A percentile compares a stretch with the other conserved stretches of the same genome.
Conservation (phyloP, 768 basidiomycete genomes). For the Kwoniella sp. region DNA sequence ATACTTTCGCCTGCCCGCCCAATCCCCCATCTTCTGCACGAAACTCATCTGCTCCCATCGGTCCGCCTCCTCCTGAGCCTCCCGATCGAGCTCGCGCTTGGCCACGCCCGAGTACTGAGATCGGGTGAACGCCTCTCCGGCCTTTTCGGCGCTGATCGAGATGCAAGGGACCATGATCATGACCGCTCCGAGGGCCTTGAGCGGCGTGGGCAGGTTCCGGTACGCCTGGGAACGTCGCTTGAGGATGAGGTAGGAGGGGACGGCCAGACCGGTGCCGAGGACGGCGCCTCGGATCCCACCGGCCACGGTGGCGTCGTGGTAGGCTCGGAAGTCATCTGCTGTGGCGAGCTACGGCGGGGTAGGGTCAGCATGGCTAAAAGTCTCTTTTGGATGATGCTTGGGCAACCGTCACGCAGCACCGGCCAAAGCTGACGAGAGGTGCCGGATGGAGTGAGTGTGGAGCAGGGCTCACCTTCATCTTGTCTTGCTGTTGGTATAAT, state of each 20-base stretch:
- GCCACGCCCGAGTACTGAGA: constrained; percentile 41
- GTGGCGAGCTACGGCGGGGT: constrained; percentile 14
- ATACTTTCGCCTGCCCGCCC: constrained; percentile 42
- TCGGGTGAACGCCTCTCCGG: constrained; percentile 43
- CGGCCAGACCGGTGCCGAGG: constrained; percentile 27
- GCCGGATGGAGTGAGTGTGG: too few species aligned
- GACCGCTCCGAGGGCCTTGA: constrained; percentile 42
- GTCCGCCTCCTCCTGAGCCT: constrained; percentile 20
- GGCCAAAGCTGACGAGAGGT: too few species aligned
- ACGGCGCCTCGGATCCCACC: constrained; percentile 38
- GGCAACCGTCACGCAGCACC: too few species aligned
- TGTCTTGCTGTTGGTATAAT: too few species aligned
- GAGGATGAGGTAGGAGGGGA: constrained; percentile 31
- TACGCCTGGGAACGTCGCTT: constrained; percentile 21
- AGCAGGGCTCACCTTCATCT: constrained; percentile 6
- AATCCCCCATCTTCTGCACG: constrained; percentile 36
- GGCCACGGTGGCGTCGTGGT: constrained; percentile 29
- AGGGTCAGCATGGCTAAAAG: neutral
- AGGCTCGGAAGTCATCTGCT: constrained; percentile 23
- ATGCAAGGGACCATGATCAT: constrained; percentile 37
- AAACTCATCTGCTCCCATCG: constrained; percentile 36
- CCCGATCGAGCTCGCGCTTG: constrained; percentile 30
- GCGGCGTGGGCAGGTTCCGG: constrained; percentile 34
- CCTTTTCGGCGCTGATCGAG: constrained; percentile 41
- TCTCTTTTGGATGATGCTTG: too few species aligned